A percentile compares a stretch with the other conserved stretches of the same genome.
phyloP scores from a whole-genome alignment of 2,329 filamentous ascomycete species.

The Juglanconis oblonga region DNA sequence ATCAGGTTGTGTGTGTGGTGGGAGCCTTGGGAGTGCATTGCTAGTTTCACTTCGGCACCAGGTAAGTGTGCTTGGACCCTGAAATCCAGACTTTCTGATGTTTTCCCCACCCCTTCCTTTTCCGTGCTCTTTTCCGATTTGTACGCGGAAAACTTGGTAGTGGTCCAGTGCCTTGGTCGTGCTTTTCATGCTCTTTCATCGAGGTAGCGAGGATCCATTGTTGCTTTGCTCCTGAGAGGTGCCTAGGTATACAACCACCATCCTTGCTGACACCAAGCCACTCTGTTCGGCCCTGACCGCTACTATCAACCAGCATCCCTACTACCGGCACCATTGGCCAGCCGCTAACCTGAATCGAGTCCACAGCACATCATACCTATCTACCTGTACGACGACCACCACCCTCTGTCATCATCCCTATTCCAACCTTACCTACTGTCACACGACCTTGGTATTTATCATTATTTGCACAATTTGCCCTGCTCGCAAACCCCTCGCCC shows the following conservation, averaged over 20 bases:
- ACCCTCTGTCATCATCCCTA: background rate
- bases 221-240: no score
- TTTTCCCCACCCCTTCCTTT: background rate
- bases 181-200: no score
- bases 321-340: background rate
- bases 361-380: background rate
- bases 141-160: no score
- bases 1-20: no score
- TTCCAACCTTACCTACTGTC: background rate
- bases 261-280: background rate
- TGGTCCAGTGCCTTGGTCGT: no score
- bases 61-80: background rate
- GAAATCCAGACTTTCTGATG: background rate
- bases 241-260: background rate
- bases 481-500: background rate
- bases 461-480: background rate
- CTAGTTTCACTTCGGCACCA: background rate
- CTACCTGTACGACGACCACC: background rate
- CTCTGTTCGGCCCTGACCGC: background rate
- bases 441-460: slow-evolving; percentile 4
- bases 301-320: background rate
- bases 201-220: no score
- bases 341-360: slow-evolving; percentile 16
- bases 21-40: background rate
- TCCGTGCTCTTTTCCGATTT: background rate